Evolutionary conservation across 176 grass and related monocot genomes (phyloP).

Genomic region (Rhynchospora breviuscula): DNA sequence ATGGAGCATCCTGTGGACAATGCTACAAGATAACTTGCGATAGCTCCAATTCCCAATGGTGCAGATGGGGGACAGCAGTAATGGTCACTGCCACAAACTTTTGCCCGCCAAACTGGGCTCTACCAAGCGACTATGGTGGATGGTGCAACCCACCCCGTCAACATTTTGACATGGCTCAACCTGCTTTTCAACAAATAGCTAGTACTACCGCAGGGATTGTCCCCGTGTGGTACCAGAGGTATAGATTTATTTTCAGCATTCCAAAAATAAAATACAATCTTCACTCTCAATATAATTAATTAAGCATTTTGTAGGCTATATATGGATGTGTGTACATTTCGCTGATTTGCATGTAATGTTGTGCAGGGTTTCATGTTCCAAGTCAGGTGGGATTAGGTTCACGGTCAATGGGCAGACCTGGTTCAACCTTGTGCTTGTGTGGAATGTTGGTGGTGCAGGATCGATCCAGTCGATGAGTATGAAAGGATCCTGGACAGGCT

Average conservation of each 20-base stretch:
- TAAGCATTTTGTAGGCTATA: background rate
- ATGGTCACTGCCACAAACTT: conserved; percentile 81
- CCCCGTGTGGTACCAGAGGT: conserved; percentile 49
- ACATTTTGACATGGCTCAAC: conserved; percentile 89
- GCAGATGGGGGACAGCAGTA: conserved; percentile 29
- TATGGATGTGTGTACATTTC: background rate
- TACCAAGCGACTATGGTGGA: conserved; percentile 46
- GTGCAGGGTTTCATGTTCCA: conserved; percentile 33
- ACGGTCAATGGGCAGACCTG: conserved; percentile 63
- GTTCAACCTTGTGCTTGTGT: conserved; percentile 79
- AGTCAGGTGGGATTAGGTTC: conserved; percentile 66
- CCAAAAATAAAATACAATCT: background rate
- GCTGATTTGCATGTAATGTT: background rate
- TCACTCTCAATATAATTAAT: background rate
- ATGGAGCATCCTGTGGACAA: conserved; percentile 59
- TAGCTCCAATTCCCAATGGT: conserved; percentile 7
- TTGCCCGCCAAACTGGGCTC: conserved; percentile 58
- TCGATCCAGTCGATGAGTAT: conserved; percentile 41
- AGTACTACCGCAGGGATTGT: conserved; percentile 51
- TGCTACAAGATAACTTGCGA: conserved; percentile 69
- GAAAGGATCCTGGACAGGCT: conserved; percentile 42
- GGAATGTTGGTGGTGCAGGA: conserved; percentile 54
- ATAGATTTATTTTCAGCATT: background rate
- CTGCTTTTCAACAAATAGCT: conserved; percentile 63
- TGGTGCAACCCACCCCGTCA: conserved; percentile 92